Base-by-base conservation (phyloP, 2,329 filamentous ascomycete species). In the Raffaelea ambrosiae region DNA sequence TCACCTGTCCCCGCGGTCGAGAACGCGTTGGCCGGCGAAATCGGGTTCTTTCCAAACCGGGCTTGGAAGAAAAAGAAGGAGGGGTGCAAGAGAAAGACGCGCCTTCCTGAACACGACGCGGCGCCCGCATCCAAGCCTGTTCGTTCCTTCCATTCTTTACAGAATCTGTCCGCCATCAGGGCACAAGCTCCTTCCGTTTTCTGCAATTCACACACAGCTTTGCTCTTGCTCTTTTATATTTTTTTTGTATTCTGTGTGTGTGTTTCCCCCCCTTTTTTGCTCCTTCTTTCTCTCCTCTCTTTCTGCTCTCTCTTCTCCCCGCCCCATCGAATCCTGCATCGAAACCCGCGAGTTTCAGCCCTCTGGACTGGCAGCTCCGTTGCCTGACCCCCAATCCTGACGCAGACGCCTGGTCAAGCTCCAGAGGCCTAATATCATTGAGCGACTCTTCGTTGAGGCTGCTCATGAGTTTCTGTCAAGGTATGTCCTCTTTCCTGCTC, bases 391-490 rank as follows among this genome's bases (percentile, higher is more conserved):
- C 16, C 13, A 8, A n/a, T 7, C 7, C 13, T 19, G 5, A 38
- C 35, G 16, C 35, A 5, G 7, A 14, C 35, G 35, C 7, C 5
- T n/a, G 35, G 18, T 5, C 35, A 38, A 38, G 35, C 14, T 38
- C 13, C 35, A 38, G 35, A 38, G 16, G 8, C 35, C 16, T 9
- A 5, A 44, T 44, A n/a, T 38, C 35, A 40, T 40, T 33, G 18
- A 49, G 31, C 42, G 41, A 49, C 49, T 51, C 51, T 48, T 49
- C 31, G 29, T 21, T 48, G 51, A 49, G 47, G 23, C 33, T 22
- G 47, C 43, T 44, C 23, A 43, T 10, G 23, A 13, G 23, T 8
- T 10, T 3, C 20, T 42, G 7, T 19, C 35, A n/a, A 43, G 41
- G 41, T 43, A 18, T 33, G 41, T 38, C 19, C 20, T 4, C n/a